phyloP scores from a whole-genome alignment of 345 rosid genomes.

The Trapa bicornis region DNA sequence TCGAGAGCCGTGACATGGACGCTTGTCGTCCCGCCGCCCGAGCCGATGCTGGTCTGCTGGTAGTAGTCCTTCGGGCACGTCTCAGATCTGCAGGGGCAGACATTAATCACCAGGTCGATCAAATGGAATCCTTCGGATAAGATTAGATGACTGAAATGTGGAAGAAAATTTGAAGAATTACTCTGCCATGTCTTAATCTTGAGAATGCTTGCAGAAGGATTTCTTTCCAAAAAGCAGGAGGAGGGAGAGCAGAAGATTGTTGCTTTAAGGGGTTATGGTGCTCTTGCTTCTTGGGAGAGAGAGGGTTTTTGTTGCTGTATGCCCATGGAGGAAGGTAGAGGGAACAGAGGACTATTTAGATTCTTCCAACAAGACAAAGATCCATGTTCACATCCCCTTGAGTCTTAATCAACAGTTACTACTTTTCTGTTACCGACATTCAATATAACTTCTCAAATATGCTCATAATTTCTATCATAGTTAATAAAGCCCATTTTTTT shows the following conservation, averaged over 20 bases:
- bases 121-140: neutral
- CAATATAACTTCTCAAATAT: too few relatives aligned
- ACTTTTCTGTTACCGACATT: too few relatives aligned
- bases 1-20: slow-evolving; percentile 92
- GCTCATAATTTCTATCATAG: too few relatives aligned
- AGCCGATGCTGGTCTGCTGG: slow-evolving; percentile 10
- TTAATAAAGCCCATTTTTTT: too few relatives aligned
- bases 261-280: slow-evolving; percentile 1
- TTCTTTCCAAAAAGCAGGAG: neutral
- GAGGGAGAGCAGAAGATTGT: slow-evolving; percentile 1
- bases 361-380: too few relatives aligned
- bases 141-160: neutral
- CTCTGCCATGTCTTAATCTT: slow-evolving; percentile 31
- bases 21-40: slow-evolving; percentile 39
- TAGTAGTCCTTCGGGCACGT: slow-evolving; percentile 28
- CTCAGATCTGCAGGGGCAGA: slow-evolving; percentile 37
- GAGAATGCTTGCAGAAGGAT: neutral
- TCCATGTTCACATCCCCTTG: too few relatives aligned
- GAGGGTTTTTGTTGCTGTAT: neutral
- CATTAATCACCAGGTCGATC: neutral
- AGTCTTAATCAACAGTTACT: too few relatives aligned
- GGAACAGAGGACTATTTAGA: too few relatives aligned
- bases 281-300: neutral
- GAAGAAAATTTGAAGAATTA: slow-evolving; percentile 12
- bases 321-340: too few relatives aligned